Conservation (phyloP, 805 yeast genomes). For the Huiozyma sinensis region DNA sequence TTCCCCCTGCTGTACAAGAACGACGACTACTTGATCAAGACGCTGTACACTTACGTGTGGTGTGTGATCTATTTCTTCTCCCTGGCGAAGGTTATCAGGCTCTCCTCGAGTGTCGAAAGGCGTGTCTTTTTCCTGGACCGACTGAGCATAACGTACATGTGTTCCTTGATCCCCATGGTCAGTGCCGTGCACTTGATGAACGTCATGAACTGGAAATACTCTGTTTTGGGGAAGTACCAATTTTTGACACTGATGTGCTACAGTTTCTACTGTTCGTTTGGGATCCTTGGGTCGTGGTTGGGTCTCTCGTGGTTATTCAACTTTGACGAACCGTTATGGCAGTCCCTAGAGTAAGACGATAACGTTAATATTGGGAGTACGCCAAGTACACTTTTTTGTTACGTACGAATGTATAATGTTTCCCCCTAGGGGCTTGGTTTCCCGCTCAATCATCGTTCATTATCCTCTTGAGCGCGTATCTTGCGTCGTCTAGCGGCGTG, state of each 20-base stretch:
- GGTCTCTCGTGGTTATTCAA: conserved; percentile 84
- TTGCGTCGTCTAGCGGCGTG: conserved; percentile 19
- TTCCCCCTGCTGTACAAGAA: conserved; percentile 80
- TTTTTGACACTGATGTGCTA: conserved; percentile 72
- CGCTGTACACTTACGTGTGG: conserved; percentile 75
- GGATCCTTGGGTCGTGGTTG: conserved; percentile 78
- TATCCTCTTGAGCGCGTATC: conserved; percentile 21
- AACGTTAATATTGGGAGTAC: no score
- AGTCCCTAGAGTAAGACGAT: background rate
- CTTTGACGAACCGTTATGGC: conserved; percentile 67
- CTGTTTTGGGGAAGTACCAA: conserved; percentile 47
- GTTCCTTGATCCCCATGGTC: conserved; percentile 59
- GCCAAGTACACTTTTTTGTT: no score
- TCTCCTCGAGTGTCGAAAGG: conserved; percentile 31
- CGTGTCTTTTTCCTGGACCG: conserved; percentile 63
- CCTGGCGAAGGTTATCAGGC: conserved; percentile 54
- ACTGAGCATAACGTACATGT: conserved; percentile 51
- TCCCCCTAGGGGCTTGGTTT: no score
- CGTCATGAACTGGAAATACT: conserved; percentile 44
- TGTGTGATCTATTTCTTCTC: conserved; percentile 64
- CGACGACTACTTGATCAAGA: conserved; percentile 70
- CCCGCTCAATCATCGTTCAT: conserved; percentile 9
- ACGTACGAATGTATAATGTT: no score
- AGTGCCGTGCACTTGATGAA: conserved; percentile 38
- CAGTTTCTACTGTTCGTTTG: conserved; percentile 79